Evolutionary conservation across 768 basidiomycete genomes (phyloP).

Genomic region (Macrocybe gigantea): DNA sequence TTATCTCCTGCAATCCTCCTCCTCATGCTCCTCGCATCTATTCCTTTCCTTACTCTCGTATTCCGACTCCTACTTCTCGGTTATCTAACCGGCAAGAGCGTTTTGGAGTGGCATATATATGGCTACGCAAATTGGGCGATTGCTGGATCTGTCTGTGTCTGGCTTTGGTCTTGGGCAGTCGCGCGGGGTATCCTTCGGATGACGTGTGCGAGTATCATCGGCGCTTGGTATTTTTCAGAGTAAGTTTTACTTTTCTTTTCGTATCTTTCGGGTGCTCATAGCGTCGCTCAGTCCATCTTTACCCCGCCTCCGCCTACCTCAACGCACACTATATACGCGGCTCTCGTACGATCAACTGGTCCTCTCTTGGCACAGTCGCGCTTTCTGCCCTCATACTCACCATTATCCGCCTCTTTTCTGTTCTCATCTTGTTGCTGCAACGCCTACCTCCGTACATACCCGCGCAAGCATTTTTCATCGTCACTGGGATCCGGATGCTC

Average conservation of each 20-base stretch:
- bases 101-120: slow-evolving; percentile 34
- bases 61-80: slow-evolving; percentile 76
- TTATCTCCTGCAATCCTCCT: slow-evolving; percentile 74
- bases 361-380: slow-evolving; percentile 74
- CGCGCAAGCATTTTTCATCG: slow-evolving; percentile 39
- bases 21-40: slow-evolving; percentile 55
- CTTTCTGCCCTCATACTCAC: slow-evolving; percentile 76
- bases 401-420: slow-evolving; percentile 50
- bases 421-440: slow-evolving; percentile 45
- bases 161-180: slow-evolving; percentile 80
- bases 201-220: slow-evolving; percentile 76
- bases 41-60: slow-evolving; percentile 75
- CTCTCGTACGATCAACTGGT: slow-evolving; percentile 71
- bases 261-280: background rate
- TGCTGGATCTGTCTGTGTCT: slow-evolving; percentile 46
- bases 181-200: slow-evolving; percentile 75
- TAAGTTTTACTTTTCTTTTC: slow-evolving; percentile 18
- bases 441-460: slow-evolving; percentile 51
- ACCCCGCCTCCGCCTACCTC: slow-evolving; percentile 46
- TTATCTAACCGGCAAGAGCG: slow-evolving; percentile 24
- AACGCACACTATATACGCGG: slow-evolving; percentile 72
- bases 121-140: slow-evolving; percentile 38
- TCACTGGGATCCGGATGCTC: slow-evolving; percentile 38
- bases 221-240: slow-evolving; percentile 84
- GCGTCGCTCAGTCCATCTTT: slow-evolving; percentile 20